A percentile compares a stretch with the other conserved stretches of the same genome.
Evolutionary conservation across 2,329 filamentous ascomycete species (phyloP).

Genomic region (Scytalidium sp.): DNA sequence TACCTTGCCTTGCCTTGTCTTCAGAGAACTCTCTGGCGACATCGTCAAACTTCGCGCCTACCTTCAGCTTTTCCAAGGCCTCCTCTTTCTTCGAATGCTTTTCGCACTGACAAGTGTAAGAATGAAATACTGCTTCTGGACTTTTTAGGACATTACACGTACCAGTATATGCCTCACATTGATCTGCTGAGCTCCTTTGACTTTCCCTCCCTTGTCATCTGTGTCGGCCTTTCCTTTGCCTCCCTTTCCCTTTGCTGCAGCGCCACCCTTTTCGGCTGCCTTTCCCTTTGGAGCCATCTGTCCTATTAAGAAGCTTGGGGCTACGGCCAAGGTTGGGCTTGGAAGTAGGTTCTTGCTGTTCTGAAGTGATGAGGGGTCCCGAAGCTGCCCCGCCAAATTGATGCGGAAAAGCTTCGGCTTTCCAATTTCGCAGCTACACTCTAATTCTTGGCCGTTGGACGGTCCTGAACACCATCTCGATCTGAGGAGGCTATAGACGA

Average conservation of each 20-base stretch:
- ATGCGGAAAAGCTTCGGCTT: background rate
- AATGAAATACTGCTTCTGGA: background rate
- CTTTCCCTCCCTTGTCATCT: constrained; percentile 35
- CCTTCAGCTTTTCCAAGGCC: constrained; percentile 64
- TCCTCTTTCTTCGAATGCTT: constrained; percentile 79
- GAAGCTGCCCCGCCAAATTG: background rate
- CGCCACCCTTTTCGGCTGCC: constrained; percentile 21
- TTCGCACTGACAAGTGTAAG: constrained; percentile 51
- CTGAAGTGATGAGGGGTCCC: background rate
- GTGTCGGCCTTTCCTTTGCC: constrained; percentile 37
- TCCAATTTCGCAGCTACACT: too few species aligned
- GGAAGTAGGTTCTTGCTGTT: background rate
- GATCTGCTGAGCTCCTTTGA: constrained; percentile 64
- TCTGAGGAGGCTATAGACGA: too few species aligned
- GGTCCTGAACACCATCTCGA: too few species aligned
- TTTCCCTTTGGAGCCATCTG: constrained; percentile 27
- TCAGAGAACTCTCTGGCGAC: constrained; percentile 72
- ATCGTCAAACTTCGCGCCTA: constrained; percentile 69
- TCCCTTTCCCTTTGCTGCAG: constrained; percentile 25
- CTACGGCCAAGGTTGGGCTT: background rate
- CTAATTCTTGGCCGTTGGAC: too few species aligned
- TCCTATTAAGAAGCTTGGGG: too few species aligned
- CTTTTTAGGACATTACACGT: constrained; percentile 2
- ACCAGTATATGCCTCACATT: constrained; percentile 68
- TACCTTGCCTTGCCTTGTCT: constrained; percentile 70